phyloP scores from a whole-genome alignment of 345 rosid species.

The Schrenkiella parvula region DNA sequence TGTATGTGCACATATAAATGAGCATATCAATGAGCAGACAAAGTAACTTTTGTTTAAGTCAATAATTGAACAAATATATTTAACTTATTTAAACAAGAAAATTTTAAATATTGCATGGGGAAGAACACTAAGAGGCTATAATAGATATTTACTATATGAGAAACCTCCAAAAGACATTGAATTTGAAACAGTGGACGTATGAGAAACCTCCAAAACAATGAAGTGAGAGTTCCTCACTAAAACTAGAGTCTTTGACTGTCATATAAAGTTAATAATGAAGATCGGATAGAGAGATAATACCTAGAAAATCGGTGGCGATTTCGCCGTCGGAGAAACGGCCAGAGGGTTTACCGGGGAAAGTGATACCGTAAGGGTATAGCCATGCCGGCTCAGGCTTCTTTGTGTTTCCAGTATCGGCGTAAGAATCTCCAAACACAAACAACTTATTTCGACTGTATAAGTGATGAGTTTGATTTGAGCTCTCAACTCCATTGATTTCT shows the following conservation, averaged over 20 bases:
- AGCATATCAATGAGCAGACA: not conserved
- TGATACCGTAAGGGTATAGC: slow-evolving; percentile 49
- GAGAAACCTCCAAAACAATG: too few relatives aligned
- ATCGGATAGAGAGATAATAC: too few relatives aligned
- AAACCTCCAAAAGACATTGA: not conserved
- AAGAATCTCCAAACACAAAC: slow-evolving; percentile 59
- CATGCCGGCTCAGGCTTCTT: slow-evolving; percentile 30
- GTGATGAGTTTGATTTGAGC: not conserved
- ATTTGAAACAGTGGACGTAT: not conserved
- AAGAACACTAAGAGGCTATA: not conserved
- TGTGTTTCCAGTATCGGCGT: slow-evolving; percentile 50
- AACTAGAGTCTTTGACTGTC: not conserved
- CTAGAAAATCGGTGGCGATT: slow-evolving; percentile 46
- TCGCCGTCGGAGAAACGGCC: slow-evolving; percentile 58
- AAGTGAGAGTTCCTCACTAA: too few relatives aligned
- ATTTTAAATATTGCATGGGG: not conserved
- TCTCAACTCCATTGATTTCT: slow-evolving; percentile 7
- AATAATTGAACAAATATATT: not conserved
- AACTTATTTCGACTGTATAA: slow-evolving; percentile 31
- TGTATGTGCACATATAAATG: not conserved
- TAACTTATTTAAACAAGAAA: not conserved
- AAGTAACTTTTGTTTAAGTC: not conserved
- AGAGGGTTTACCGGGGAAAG: slow-evolving; percentile 48
- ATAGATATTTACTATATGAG: not conserved
- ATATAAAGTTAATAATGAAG: not conserved